Percentiles rank a stretch among this genome's conserved stretches.
Conservation (phyloP, 75 land plant species). For the Selaginella tamariscina region DNA sequence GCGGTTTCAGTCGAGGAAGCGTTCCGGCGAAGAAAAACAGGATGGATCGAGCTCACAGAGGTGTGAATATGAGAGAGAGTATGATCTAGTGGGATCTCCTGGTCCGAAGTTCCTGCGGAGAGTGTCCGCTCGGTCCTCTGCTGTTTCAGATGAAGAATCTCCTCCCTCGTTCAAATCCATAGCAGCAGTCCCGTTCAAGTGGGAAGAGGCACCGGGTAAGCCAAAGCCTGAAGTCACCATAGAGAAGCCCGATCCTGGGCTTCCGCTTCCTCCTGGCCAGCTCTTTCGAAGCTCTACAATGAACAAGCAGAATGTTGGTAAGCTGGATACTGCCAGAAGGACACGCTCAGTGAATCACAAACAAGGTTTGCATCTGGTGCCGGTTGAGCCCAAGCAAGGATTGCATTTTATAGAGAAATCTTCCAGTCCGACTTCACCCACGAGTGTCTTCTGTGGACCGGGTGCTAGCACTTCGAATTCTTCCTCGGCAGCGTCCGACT, state of each 20-base stretch:
- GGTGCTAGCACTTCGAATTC: neutral
- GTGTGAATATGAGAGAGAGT: neutral
- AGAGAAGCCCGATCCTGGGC: neutral
- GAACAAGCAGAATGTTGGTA: neutral
- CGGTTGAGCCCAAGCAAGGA: neutral
- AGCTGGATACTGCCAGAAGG: neutral
- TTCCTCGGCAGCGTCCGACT: neutral
- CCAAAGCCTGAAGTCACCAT: constrained; percentile 7
- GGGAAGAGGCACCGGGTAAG: constrained; percentile 23
- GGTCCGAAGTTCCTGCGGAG: neutral
- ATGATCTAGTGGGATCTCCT: neutral
- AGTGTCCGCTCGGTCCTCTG: neutral
- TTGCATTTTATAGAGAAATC: no score
- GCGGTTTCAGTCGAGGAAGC: neutral
- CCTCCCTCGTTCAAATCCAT: constrained; percentile 2
- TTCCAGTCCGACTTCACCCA: neutral
- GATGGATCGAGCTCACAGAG: neutral
- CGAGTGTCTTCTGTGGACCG: neutral
- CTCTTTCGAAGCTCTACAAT: neutral
- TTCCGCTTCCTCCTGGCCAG: neutral
- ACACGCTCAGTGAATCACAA: neutral
- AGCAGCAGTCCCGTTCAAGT: constrained; percentile 18
- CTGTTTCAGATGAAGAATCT: neutral
- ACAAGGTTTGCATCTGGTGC: neutral
- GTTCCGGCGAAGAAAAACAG: neutral